These are phyloP conservation scores for Desmodesmus armatus DNA, from an alignment of 139 green algal species.

Conservation along the genomic window DNA sequence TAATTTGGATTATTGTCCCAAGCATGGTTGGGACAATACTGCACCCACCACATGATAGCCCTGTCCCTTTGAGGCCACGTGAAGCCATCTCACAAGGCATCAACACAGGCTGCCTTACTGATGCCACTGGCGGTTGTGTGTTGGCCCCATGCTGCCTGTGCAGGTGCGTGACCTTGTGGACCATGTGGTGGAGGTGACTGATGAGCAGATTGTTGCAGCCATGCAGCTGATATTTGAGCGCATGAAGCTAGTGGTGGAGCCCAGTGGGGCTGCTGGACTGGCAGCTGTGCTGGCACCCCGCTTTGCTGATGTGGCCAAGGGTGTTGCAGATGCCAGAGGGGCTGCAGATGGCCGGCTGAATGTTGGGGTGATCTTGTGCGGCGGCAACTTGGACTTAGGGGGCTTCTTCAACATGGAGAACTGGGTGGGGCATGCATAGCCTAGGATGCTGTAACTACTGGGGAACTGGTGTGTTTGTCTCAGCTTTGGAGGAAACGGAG, in stretches of 20 bases:
- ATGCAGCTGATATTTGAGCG: conserved; percentile 84
- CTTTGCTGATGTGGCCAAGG: conserved; percentile 10
- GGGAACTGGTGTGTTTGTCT: too few species aligned
- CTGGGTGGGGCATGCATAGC: too few species aligned
- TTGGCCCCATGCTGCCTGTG: too few species aligned
- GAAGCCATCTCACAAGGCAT: too few species aligned
- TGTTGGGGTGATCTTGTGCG: conserved; percentile 87
- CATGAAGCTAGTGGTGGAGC: conserved; percentile 88
- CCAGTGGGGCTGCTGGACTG: conserved; percentile 80
- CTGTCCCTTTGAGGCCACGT: too few species aligned
- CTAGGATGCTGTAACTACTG: too few species aligned
- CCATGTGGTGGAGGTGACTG: conserved; percentile 63
- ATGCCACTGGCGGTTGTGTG: too few species aligned
- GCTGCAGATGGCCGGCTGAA: not conserved
- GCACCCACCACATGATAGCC: too few species aligned
- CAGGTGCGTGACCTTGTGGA: conserved; percentile 67
- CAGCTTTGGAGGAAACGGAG: too few species aligned
- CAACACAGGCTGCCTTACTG: too few species aligned
- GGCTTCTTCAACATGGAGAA: conserved; percentile 18
- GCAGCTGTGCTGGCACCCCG: conserved; percentile 70
- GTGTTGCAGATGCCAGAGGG: not conserved
- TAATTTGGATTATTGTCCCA: too few species aligned
- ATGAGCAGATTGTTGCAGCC: conserved; percentile 78
- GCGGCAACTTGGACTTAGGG: conserved; percentile 81
- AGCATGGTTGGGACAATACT: too few species aligned